Evolutionary conservation across 192 early-diverging fungal species (phyloP).

Genomic region (Geranomyces michiganensis): DNA sequence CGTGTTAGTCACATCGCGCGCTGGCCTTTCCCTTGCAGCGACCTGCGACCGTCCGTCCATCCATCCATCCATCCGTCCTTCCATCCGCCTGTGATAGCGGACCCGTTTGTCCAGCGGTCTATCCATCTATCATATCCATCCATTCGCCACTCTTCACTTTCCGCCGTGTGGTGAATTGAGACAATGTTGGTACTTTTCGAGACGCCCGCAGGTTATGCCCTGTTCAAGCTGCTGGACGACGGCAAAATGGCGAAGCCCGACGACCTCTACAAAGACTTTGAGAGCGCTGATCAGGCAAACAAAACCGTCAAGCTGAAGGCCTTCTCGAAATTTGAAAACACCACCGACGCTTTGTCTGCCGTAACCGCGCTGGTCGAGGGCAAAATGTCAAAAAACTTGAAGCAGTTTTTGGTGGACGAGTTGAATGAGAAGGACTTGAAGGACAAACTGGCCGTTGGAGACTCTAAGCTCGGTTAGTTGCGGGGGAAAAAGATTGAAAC

Average conservation of each 20-base stretch:
- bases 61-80: conserved; percentile 18
- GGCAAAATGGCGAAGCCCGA: conserved; percentile 86
- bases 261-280: conserved; percentile 85
- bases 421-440: conserved; percentile 87
- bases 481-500: not conserved
- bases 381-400: conserved; percentile 93
- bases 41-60: conserved; percentile 16
- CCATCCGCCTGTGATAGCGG: conserved; percentile 18
- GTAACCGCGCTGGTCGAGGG: conserved; percentile 96
- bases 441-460: conserved; percentile 88
- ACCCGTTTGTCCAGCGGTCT: conserved; percentile 7
- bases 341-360: conserved; percentile 93
- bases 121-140: not conserved
- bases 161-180: not conserved
- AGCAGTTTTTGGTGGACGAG: conserved; percentile 85
- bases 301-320: conserved; percentile 91
- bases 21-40: not conserved
- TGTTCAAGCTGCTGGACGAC: conserved; percentile 94
- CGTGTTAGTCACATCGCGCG: no score
- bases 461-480: conserved; percentile 86
- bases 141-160: no score
- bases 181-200: conserved; percentile 92
- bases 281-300: conserved; percentile 84
- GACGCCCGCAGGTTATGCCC: conserved; percentile 94
- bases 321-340: conserved; percentile 98